These are phyloP conservation scores for Margaritispora aquatica DNA, from an alignment of 495 filamentous ascomycete species.

Conservation along the genomic window DNA sequence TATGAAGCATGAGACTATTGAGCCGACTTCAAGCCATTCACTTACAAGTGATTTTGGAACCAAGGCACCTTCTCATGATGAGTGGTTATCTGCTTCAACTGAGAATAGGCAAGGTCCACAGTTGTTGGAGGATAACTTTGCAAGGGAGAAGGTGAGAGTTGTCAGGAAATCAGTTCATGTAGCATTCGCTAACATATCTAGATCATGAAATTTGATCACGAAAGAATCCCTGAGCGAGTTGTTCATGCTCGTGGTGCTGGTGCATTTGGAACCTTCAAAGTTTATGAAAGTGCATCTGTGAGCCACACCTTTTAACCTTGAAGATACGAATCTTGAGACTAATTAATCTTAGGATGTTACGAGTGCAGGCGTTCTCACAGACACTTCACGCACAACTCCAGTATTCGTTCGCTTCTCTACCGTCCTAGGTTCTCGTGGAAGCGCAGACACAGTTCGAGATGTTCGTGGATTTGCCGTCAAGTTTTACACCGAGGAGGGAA, in stretches of 20 bases:
- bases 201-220: constrained; percentile 81
- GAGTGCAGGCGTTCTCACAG: constrained; percentile 66
- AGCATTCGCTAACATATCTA: constrained; percentile 22
- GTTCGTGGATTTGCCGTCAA: constrained; percentile 79
- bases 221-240: constrained; percentile 82
- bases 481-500: constrained; percentile 60
- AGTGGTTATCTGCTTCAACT: constrained; percentile 66
- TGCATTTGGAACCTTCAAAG: constrained; percentile 78
- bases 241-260: constrained; percentile 82
- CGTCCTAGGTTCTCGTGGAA: constrained; percentile 70
- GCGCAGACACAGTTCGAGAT: constrained; percentile 75
- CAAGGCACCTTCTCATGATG: constrained; percentile 65
- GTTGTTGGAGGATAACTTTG: constrained; percentile 80
- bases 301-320: neutral
- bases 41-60: constrained; percentile 78
- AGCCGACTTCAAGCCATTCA: constrained; percentile 12
- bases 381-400: constrained; percentile 72
- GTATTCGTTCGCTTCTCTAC: constrained; percentile 81
- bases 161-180: too few species aligned
- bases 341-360: constrained; percentile 48
- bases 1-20: constrained; percentile 22
- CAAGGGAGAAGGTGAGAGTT: constrained; percentile 61
- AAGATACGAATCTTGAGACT: neutral
- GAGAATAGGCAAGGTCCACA: constrained; percentile 58
- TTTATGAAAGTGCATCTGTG: constrained; percentile 53